A percentile compares a stretch with the other conserved stretches of the same genome.
Conservation (phyloP, 768 basidiomycete genomes). For the Hysterangium stoloniferum region DNA sequence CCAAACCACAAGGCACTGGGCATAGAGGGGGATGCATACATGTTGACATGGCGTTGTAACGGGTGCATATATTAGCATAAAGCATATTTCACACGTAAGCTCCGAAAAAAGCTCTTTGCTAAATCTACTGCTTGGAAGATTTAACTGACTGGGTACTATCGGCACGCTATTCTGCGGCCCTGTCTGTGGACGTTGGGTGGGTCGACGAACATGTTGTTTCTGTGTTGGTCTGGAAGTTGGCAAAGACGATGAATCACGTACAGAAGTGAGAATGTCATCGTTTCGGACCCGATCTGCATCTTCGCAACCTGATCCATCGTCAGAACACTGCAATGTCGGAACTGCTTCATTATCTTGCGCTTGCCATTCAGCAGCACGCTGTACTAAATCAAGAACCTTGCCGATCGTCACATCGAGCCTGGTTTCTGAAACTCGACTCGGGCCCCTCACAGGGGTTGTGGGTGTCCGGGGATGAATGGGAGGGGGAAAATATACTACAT, state of each 20-base stretch:
- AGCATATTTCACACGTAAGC: conserved; percentile 89
- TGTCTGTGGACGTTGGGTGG: neutral
- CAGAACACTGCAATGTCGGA: conserved; percentile 22
- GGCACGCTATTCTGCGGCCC: neutral
- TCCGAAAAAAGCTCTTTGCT: conserved; percentile 60
- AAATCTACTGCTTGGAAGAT: conserved; percentile 24
- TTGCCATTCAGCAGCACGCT: conserved; percentile 16
- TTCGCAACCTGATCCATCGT: conserved; percentile 26
- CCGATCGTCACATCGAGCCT: conserved; percentile 49
- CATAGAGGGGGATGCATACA: conserved; percentile 37
- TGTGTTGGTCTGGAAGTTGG: too few relatives aligned
- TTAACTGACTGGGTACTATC: neutral
- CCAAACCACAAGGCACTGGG: conserved; percentile 12
- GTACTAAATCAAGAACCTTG: conserved; percentile 43
- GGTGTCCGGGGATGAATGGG: conserved; percentile 13
- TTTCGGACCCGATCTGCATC: conserved; percentile 13
- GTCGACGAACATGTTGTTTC: neutral
- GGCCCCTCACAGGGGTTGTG: conserved; percentile 17
- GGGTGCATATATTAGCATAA: conserved; percentile 73
- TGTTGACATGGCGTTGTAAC: conserved; percentile 95
- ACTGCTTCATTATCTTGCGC: conserved; percentile 13
- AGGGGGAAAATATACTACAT: conserved; percentile 28
- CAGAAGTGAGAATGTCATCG: too few relatives aligned
- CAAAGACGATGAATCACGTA: too few relatives aligned
- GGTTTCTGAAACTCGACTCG: conserved; percentile 13